Base-by-base conservation (phyloP, 164 flowering plant genomes). In the Vitis rupestris region DNA sequence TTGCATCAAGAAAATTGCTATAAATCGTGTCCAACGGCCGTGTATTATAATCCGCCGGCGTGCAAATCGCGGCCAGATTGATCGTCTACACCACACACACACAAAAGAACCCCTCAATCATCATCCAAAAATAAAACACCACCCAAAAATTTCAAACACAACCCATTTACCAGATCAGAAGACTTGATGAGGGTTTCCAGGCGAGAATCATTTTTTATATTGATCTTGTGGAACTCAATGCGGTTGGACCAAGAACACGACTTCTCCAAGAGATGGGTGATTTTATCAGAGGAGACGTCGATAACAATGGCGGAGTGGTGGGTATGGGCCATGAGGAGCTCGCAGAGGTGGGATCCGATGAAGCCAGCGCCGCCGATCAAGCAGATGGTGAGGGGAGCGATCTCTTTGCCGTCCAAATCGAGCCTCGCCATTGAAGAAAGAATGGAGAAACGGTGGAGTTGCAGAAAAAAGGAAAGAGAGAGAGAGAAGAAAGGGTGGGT, bases 361-460 rank as follows among this genome's bases (percentile, higher is more conserved):
- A 92, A 92, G 0, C 97, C 97, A 11, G 94, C 97, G 48, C 92
- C 97, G 2, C 94, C 97, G 67, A 92, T 92, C 93, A 92, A 88
- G 80, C 91, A 90, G 9, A 92, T 90, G 2, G 90, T 90, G 1
- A 90, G 71, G 65, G 91, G 77, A 80, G 74, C 77, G 1, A 91
- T 86, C 31, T 86, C 82, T 13, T 78, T 83, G 8, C 97, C 94
- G 79, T 90, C 94, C 64, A 91, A 91, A 88, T 91, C 90, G 70
- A 86, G 67, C 68, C 90, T 85, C 51, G 68, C 77, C 72, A 70
- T 69, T 67, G 79, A 61, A 31, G 37, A 31, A 31, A 31, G 37
- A 31, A 31, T 31, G 37, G 37, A 31, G 37, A 31, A 31, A 31
- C 6, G 37, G 37, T 31, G 37, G 37, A 31, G 37, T 31, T 31